phyloP scores from a whole-genome alignment of 148 eudicot species.

The Vaccinium corymbosum region DNA sequence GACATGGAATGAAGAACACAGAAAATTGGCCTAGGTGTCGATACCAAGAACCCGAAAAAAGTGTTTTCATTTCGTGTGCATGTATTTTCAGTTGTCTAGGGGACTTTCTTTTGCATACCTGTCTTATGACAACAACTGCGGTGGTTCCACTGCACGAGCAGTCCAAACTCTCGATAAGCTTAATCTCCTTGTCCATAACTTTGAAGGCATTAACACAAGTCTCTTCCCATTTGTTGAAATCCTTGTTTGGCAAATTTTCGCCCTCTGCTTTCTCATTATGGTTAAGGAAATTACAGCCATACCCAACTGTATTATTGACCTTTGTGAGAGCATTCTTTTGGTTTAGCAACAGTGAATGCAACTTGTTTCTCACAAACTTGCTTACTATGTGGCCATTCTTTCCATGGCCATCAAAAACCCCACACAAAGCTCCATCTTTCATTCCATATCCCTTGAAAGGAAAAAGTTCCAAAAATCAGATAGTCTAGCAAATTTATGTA shows the following conservation, averaged over 20 bases:
- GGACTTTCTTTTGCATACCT: conserved; percentile 32
- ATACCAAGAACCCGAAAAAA: neutral
- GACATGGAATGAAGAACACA: neutral
- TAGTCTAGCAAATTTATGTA: neutral
- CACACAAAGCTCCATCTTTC: conserved; percentile 56
- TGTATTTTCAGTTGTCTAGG: neutral
- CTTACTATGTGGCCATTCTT: conserved; percentile 67
- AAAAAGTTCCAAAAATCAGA: neutral
- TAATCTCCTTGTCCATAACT: conserved; percentile 69
- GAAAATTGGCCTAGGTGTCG: neutral
- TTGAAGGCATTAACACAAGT: conserved; percentile 57
- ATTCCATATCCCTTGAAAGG: conserved; percentile 57
- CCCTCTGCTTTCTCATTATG: conserved; percentile 16
- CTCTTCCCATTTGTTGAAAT: conserved; percentile 40
- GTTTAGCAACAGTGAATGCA: conserved; percentile 51
- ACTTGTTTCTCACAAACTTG: conserved; percentile 53
- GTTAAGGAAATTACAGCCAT: conserved; percentile 1
- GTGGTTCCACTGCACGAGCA: conserved; percentile 77
- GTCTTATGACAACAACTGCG: conserved; percentile 62
- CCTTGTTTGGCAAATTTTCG: conserved; percentile 20
- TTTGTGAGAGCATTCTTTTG: conserved; percentile 36
- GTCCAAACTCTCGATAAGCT: conserved; percentile 50
- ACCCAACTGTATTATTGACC: neutral
- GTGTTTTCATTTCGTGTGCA: neutral
- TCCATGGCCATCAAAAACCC: conserved; percentile 88